Conservation (phyloP, 1,284 basidiomycete genomes). For the Flammula alnicola region DNA sequence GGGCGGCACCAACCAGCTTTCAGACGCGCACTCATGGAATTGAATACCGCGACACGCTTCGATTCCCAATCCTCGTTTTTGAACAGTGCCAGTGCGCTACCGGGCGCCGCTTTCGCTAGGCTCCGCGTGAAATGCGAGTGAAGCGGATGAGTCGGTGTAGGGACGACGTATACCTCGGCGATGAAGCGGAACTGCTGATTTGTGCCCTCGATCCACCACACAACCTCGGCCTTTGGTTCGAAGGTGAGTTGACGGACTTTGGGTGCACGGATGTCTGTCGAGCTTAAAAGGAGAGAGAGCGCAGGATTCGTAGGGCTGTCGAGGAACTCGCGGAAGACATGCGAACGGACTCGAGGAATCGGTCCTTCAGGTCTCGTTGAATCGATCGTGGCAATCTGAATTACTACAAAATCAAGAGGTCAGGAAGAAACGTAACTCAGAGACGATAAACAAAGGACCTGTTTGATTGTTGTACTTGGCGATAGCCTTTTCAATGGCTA, state of each 20-base stretch:
- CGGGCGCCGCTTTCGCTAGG: constrained; percentile 21
- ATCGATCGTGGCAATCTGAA: constrained; percentile 66
- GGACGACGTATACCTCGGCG: constrained; percentile 52
- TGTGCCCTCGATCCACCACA: constrained; percentile 62
- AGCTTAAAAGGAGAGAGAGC: constrained; percentile 58
- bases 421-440: not conserved
- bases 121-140: constrained; percentile 36
- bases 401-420: constrained; percentile 40
- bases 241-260: constrained; percentile 57
- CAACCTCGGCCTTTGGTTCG: constrained; percentile 52
- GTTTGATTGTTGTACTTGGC: constrained; percentile 47
- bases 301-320: constrained; percentile 40
- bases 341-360: constrained; percentile 61
- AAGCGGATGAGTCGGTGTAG: constrained; percentile 38
- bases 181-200: constrained; percentile 64
- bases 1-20: constrained; percentile 70
- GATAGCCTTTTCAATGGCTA: constrained; percentile 50
- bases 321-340: constrained; percentile 62
- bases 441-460: constrained; percentile 35
- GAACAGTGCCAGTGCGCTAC: constrained; percentile 41
- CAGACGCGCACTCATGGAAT: constrained; percentile 57
- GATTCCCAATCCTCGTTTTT: constrained; percentile 64
- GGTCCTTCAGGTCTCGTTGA: constrained; percentile 25
- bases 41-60: constrained; percentile 57
- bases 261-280: constrained; percentile 64